These are phyloP conservation scores for Jaltomata sinuosa DNA, from an alignment of 257 asterid genomes.

Conservation along the genomic window DNA sequence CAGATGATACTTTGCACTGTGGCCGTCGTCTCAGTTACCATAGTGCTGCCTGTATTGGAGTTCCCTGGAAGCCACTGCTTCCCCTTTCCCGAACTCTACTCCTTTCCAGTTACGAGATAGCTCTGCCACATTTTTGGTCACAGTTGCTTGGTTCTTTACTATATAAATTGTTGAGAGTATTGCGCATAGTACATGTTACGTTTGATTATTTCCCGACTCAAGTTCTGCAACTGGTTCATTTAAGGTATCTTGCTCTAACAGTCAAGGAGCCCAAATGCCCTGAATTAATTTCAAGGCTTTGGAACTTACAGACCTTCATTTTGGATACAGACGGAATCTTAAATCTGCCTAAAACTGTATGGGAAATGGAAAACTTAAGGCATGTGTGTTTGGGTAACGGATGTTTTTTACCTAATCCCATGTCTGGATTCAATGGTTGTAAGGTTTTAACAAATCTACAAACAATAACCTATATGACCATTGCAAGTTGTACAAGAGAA, in stretches of 20 bases:
- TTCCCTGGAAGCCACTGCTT: not conserved
- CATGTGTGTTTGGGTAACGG: too few species aligned
- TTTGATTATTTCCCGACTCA: slow-evolving; percentile 7
- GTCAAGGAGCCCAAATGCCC: not conserved
- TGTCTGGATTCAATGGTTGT: not conserved
- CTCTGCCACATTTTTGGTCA: not conserved
- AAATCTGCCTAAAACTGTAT: too few species aligned
- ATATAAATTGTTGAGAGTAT: slow-evolving; percentile 14
- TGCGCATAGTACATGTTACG: slow-evolving; percentile 3
- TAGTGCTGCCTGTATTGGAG: not conserved
- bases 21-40: too few species aligned
- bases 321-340: too few species aligned
- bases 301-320: too few species aligned
- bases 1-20: too few species aligned
- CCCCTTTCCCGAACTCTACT: slow-evolving; percentile 1
- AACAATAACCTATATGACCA: slow-evolving; percentile 5
- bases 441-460: slow-evolving; percentile 2
- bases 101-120: not conserved
- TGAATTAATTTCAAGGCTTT: slow-evolving; percentile 10
- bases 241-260: slow-evolving; percentile 10
- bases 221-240: slow-evolving; percentile 5
- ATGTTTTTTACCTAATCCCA: too few species aligned
- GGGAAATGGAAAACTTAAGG: too few species aligned
- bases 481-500: not conserved
- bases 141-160: not conserved